Base-by-base conservation (phyloP, 495 filamentous ascomycete species). In the Neurospora discreta region DNA sequence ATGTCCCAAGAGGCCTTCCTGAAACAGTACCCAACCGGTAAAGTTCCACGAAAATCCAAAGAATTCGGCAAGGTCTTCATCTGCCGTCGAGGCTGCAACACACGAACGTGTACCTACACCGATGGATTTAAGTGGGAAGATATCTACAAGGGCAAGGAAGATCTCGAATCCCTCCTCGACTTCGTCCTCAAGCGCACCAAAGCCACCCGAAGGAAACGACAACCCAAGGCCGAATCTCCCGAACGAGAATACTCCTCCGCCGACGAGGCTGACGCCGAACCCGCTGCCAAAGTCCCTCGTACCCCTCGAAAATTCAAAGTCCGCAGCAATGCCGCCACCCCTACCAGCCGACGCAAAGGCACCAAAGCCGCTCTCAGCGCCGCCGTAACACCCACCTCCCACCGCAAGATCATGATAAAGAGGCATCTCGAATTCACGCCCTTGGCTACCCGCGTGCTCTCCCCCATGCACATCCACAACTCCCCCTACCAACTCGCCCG, bases 351-450 rank as follows among this genome's bases (percentile, higher is more conserved):
- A 77, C 87, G 69, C 77, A 84, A 69, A 84, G 84, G 86, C 44
- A 40, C 26, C 15, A 72, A 73, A 36, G 52, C 72, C 71, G 83
- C 42, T 83, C 85, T 85, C 39, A 69, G 71, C 70, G 76, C 76
- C 16, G 74, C 79, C 69, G 84, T 88, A 68, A 88, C 86, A 0
- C 95, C 95, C 0, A 94, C 92, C 15, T 90, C 87, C 7, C 88
- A 92, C 40, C 71, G 74, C 73, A 90, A 88, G 70, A 90, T 98
- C 68, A 81, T 92, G 18, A 84, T 97, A 68, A 99, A 97, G 79
- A 97, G 93, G 73, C 90, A 93, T 6, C 88, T 99, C 44, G 94
- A 98, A 79, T 98, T 98, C 79, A 99, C 95, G 0, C 95, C 95
- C 0, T 85, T 99, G 11, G 93, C 93, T 3, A 98, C 94, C 33